These are phyloP conservation scores for Oxyria digyna DNA, from an alignment of 148 eudicot species.

Conservation along the genomic window DNA sequence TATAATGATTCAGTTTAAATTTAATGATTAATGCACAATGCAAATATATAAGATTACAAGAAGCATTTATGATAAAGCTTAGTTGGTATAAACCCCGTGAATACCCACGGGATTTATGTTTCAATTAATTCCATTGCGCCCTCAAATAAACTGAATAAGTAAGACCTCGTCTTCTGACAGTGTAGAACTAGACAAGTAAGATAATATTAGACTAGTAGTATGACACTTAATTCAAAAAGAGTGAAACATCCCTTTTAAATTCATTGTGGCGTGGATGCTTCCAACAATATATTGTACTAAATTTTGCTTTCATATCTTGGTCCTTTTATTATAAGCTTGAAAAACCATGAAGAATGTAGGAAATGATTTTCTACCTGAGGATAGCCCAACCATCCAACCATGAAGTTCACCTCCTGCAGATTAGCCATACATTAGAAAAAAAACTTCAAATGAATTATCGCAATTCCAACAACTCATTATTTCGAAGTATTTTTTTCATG, in stretches of 20 bases:
- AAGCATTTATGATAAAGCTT: too few species aligned
- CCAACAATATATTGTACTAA: not conserved
- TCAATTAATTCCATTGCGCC: not conserved
- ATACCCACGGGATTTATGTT: not conserved
- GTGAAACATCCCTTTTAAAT: not conserved
- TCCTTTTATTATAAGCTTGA: not conserved
- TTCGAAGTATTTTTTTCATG: not conserved
- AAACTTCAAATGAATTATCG: not conserved
- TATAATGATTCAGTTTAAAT: not conserved
- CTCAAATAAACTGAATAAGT: not conserved
- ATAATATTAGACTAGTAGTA: too few species aligned
- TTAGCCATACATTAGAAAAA: slow-evolving; percentile 1
- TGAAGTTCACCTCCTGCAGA: slow-evolving; percentile 88
- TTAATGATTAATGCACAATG: not conserved
- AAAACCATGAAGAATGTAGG: not conserved
- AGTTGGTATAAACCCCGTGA: too few species aligned
- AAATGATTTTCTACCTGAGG: slow-evolving; percentile 48
- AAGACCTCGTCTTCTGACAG: not conserved
- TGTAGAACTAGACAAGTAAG: too few species aligned
- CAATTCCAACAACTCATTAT: not conserved
- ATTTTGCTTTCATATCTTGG: not conserved
- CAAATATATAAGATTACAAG: not conserved
- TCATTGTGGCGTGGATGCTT: not conserved
- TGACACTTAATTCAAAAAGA: too few species aligned
- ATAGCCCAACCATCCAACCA: slow-evolving; percentile 92